Evolutionary conservation across 164 flowering plant species (phyloP), one percentile per base, ranked within the genome.

Genomic region (Euptelea pleiosperma): DNA sequence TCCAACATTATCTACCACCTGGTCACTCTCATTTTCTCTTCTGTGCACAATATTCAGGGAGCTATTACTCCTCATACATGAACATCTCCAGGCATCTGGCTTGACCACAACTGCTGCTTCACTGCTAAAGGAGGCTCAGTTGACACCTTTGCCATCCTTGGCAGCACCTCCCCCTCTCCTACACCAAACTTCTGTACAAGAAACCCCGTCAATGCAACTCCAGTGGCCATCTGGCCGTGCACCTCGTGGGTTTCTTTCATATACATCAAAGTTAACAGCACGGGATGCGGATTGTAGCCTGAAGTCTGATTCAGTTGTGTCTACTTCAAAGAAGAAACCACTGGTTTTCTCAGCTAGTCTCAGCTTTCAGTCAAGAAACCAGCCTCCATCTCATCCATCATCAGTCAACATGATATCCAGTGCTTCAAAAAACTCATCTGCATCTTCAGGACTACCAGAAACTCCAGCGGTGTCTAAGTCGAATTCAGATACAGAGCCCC

Each of bases 81-180:
- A 94, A 60, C 99, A 94, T 66, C 89, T 94, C 42, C 88, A 79
- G 69, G 91, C 93, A 34, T 83, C 86, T 63, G 97, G 99, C 53
- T 71, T 94, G 75, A 66, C 66, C 45, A 45, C 75, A 40, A 73
- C 86, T 60, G 95, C 99, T 56, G 61, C 77, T 28, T n/a, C 79
- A 53, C 76, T 94, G 60, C 72, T 91, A 28, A 89, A 81, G 62
- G 99, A 91, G 82, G 96, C 95, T 36, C 86, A 81, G 68, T 72
- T 94, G 75, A 76, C 82, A 14, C 95, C 97, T 52, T 73, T 91
- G 76, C 91, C 88, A 62, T 75, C 88, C 11, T 70, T 82, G 54
- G 71, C 89, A 29, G 76, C 82, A 14, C 81, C 89, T 35, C 65
- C 81, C 25, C 80, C 91, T 53, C 76, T 79, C 44, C 67, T 71